Evolutionary conservation across 2,329 filamentous ascomycete genomes (phyloP), one percentile per base, ranked within the genome.

Genomic region (Calonectria pauciramosa): DNA sequence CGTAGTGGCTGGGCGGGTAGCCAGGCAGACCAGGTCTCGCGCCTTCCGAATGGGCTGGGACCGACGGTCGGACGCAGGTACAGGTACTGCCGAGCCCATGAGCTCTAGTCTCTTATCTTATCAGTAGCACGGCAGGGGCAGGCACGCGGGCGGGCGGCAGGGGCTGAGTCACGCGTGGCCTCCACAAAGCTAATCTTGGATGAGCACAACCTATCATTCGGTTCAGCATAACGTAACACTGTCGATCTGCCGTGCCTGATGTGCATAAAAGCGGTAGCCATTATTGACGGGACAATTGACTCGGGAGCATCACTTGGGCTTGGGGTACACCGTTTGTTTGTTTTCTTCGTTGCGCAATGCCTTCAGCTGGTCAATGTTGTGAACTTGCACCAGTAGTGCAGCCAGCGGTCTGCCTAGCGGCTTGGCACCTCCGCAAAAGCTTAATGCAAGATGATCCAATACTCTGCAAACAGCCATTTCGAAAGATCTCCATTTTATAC

Each of bases 141-240:
- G 44, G 63, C 64, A 36, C 41, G 18, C 5, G 47, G 47, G 30
- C 30, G 41, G 54, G 36, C 32, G 26, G 54, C 20, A 41, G 34
- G 32, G 59, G 30, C 26, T 41, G 54, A 69, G 67, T 69, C 67
- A 69, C 38, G 54, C 52, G 67, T 38, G 41, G 74, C 76, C 74
- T 60, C 56, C 56, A 36, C 56, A 23, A 26, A 60, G 56, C 56
- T 41, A 60, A 60, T 38, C 56, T 38, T 14, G 32, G 34, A 3
- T 41, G 36, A 36, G 34, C 56, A 23, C 18, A 26, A 38, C 56
- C 56, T 60, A 79, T 79, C 70, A 76, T 54, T 49, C 71, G 73
- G 70, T 70, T 71, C 73, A 71, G 67, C 56, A 64, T 59, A 6
- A 11, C 23, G 9, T 38, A 51, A 20, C 20, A 13, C 14, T 52